Conservation (phyloP, 2,329 filamentous ascomycete genomes). For the Colletotrichum chrysophilum region DNA sequence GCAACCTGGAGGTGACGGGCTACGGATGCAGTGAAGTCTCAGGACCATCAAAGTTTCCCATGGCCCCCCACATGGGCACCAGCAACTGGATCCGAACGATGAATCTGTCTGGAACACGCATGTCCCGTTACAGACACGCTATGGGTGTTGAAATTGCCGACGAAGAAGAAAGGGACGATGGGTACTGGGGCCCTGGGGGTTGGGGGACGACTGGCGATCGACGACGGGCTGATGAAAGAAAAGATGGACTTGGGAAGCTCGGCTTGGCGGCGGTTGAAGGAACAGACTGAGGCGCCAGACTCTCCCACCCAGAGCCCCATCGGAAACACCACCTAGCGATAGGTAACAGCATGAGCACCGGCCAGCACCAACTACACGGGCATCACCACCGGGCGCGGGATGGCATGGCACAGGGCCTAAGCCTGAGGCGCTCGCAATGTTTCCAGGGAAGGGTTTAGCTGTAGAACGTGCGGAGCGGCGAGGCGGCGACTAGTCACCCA, state of each 20-base stretch:
- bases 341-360: not conserved
- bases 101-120: constrained; percentile 15
- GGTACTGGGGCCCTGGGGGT: not conserved
- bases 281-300: not conserved
- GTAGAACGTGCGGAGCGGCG: constrained; percentile 8
- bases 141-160: not conserved
- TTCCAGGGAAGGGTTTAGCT: constrained; percentile 18
- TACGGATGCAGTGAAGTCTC: not conserved
- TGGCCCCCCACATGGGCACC: not conserved
- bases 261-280: not conserved
- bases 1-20: not conserved
- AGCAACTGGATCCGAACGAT: constrained; percentile 2
- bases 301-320: not conserved
- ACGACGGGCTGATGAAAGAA: not conserved
- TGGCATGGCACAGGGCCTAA: constrained; percentile 3
- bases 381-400: not conserved
- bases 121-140: not conserved
- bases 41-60: constrained; percentile 1
- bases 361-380: not conserved
- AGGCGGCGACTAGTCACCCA: constrained; percentile 4
- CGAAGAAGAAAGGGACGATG: not conserved
- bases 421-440: constrained; percentile 16
- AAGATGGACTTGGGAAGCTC: not conserved
- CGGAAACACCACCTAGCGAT: not conserved
- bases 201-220: not conserved